Evolutionary conservation across 441 rosid genomes (phyloP), one percentile per base, ranked within the genome.

Genomic region (Bocquillonia castaneifolia): DNA sequence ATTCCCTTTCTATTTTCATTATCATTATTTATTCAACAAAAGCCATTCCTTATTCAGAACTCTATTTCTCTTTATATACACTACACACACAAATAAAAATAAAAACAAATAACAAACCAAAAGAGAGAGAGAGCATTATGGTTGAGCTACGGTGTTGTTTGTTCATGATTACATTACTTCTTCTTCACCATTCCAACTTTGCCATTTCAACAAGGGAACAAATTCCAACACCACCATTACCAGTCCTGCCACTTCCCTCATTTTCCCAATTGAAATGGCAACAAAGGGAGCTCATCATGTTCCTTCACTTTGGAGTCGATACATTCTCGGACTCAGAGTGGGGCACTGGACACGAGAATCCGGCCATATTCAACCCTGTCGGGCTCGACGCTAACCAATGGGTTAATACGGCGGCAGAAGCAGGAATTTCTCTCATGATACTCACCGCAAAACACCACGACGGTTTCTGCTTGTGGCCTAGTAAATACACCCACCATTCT

Each of bases 371-470:
- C 76, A 25, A 84, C 55, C 95, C 92, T 0, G 66, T 50, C 0
- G 82, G 83, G 20, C 83, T 89, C n/a, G 6, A 86, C 48, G 71
- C 92, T 0, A 57, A 37, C 59, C 92, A 89, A 67, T 89, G 95
- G 95, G 82, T 79, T 12, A 59, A 53, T 36, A 25, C 78, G 1
- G 92, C 95, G 0, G 76, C 74, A 6, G 87, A 73, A 22, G 88
- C 92, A 0, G 86, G 92, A 14, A 45, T 85, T 22, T 79, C 84
- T 18, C 83, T 89, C 6, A 32, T 89, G 77, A 85, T 89, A 40
- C 74, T 86, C 5, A 89, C 95, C 0, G 95, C 92, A 0, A 89
- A 89, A 76, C 95, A 89, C 79, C 92, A 89, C 34, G 95, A 89
- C 10, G 95, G 95, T 7, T 89, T 89, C 55, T 89, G 95, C 72